These are phyloP conservation scores for Syzygium malaccense DNA, from an alignment of 441 rosid genomes.

Conservation along the genomic window DNA sequence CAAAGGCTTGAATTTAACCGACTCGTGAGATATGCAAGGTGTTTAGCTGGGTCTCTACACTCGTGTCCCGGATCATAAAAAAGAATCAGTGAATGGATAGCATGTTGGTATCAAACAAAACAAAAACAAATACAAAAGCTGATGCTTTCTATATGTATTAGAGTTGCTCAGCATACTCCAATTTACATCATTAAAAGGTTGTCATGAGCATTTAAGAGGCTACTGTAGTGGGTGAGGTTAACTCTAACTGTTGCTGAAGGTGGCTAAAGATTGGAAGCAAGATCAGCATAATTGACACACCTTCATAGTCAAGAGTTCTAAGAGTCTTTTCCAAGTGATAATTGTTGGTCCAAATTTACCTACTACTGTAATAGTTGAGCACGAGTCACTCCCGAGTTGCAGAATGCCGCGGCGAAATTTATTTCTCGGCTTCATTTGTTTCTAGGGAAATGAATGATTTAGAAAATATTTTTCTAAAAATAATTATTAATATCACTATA, in stretches of 20 bases:
- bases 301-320: not conserved
- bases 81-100: not conserved
- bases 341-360: not conserved
- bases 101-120: not conserved
- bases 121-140: not conserved
- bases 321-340: not conserved
- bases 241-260: not conserved
- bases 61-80: not conserved
- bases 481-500: rapidly evolving
- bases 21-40: not conserved
- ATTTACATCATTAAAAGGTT: not conserved
- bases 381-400: not conserved
- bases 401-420: not conserved
- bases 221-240: not conserved
- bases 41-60: not conserved
- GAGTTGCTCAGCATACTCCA: not conserved
- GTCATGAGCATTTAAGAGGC: not conserved
- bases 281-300: not conserved
- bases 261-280: not conserved
- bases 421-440: rapidly evolving
- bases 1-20: not conserved
- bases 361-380: rapidly evolving
- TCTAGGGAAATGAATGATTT: rapidly evolving
- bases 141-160: not conserved
- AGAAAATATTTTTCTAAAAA: rapidly evolving